Evolutionary conservation across 257 asterid species (phyloP), one percentile per base, ranked within the genome.

Genomic region (Scutellaria minor): DNA sequence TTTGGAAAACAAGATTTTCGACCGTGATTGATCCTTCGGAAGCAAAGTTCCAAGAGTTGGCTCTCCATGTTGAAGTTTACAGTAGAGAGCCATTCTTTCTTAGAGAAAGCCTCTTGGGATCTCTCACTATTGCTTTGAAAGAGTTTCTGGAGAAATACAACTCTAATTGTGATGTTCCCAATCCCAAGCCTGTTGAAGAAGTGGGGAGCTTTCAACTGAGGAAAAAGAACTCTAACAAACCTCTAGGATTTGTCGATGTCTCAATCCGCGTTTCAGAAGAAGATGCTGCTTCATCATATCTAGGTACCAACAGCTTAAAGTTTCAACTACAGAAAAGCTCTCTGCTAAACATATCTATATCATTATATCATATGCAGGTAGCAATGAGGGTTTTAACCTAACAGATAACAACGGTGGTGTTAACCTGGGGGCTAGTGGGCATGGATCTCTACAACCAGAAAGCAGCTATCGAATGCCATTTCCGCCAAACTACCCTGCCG

Each of bases 121-220:
- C 96, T 7, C 85, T 89, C n/a, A 85, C 89, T 53, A 78, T 87
- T 66, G 66, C 66, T 65, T 75, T 93, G 82, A 90, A 87, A 61
- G 98, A 93, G 68, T 93, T 90, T 80, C 44, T 89, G 53, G 91
- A 87, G 46, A 93, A 88, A 83, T 86, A 79, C 48, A 74, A 53
- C 42, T 80, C 79, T 15, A 72, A 75, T 41, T 69, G 85, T 15
- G 88, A 81, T 66, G 75, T 72, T 39, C 48, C 86, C 1, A 81
- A 75, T 39, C 48, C 86, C 1, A 81, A 76, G 81, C 84, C 91
- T 45, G 87, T 87, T 73, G 93, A 90, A 65, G 97, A 90, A 78
- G 83, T 85, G 1, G 97, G 98, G 31, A 90, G 98, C 83, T 90
- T 90, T 79, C 98, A 93, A 79, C 80, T 93, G 46, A 71, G 97